Evolutionary conservation across 2,329 filamentous ascomycete genomes (phyloP).

Genomic region (Thelonectria rubi): DNA sequence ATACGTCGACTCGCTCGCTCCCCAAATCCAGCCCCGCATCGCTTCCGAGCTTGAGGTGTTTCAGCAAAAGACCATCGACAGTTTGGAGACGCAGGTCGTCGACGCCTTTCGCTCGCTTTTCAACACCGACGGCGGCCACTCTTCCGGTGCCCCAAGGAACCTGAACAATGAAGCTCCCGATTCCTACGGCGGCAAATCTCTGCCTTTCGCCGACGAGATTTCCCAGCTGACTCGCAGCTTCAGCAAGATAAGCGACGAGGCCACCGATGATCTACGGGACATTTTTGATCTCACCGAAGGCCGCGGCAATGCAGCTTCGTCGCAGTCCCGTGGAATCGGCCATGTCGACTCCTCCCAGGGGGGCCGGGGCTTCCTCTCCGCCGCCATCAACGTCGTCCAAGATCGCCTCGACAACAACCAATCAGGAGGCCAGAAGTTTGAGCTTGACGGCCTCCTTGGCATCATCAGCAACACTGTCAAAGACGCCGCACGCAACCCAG

Average conservation of each 20-base stretch:
- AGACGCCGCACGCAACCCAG: slow-evolving; percentile 55
- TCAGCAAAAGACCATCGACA: slow-evolving; percentile 56
- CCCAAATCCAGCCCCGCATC: slow-evolving; percentile 58
- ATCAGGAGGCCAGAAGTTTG: slow-evolving; percentile 45
- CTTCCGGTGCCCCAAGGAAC: slow-evolving; percentile 32
- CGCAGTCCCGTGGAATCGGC: slow-evolving; percentile 41
- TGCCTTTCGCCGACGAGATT: slow-evolving; percentile 58
- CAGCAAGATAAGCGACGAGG: slow-evolving; percentile 51
- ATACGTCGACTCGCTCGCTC: slow-evolving; percentile 57
- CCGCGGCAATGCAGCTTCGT: slow-evolving; percentile 29
- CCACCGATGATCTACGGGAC: slow-evolving; percentile 53
- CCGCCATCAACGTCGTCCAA: slow-evolving; percentile 53
- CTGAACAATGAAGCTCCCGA: slow-evolving; percentile 50
- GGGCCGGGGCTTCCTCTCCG: slow-evolving; percentile 51
- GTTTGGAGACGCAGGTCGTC: slow-evolving; percentile 54
- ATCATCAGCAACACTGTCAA: slow-evolving; percentile 55
- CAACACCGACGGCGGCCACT: slow-evolving; percentile 44
- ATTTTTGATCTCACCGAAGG: slow-evolving; percentile 56
- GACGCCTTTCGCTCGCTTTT: slow-evolving; percentile 57
- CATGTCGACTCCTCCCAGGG: slow-evolving; percentile 41
- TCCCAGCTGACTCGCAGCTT: slow-evolving; percentile 53
- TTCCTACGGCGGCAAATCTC: slow-evolving; percentile 51
- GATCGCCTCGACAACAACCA: slow-evolving; percentile 50
- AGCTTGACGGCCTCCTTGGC: slow-evolving; percentile 55
- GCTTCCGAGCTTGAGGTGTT: slow-evolving; percentile 54